Conservation (phyloP, 805 yeast genomes). For the Jamesozyma gamospora region DNA sequence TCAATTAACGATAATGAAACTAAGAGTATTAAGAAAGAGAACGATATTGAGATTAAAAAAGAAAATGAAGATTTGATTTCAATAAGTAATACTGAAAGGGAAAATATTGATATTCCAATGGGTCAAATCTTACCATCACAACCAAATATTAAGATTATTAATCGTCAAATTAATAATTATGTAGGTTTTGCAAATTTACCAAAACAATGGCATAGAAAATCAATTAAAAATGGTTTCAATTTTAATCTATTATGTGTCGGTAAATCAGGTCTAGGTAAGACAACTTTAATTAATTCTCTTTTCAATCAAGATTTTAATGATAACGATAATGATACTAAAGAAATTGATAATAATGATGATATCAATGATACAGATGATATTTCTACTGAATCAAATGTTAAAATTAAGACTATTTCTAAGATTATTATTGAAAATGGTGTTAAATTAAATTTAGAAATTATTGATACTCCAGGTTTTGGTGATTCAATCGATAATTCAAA, state of each 20-base stretch:
- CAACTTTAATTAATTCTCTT: constrained; percentile 83
- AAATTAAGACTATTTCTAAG: constrained; percentile 50
- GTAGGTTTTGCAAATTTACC: constrained; percentile 98
- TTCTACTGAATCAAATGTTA: constrained; percentile 28
- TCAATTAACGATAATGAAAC: background rate
- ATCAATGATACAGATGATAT: constrained; percentile 5
- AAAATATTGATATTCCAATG: background rate
- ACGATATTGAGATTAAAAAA: background rate
- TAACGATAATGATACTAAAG: constrained; percentile 8
- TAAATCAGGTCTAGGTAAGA: constrained; percentile 85
- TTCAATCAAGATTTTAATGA: constrained; percentile 50
- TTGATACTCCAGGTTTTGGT: constrained; percentile 92
- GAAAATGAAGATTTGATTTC: background rate
- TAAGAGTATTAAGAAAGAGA: background rate
- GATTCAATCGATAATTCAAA: constrained; percentile 73
- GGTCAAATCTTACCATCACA: constrained; percentile 29
- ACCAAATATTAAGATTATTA: constrained; percentile 48
- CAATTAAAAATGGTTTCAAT: constrained; percentile 79
- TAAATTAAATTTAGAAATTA: constrained; percentile 67
- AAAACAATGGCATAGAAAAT: constrained; percentile 96
- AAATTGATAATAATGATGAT: constrained; percentile 6
- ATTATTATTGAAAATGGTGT: constrained; percentile 93
- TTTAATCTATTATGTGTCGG: constrained; percentile 87
- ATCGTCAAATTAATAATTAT: constrained; percentile 78
- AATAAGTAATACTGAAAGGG: background rate